Evolutionary conservation across 2,329 filamentous ascomycete genomes (phyloP).

Genomic region (Chrysoporthe deuterocubensis): DNA sequence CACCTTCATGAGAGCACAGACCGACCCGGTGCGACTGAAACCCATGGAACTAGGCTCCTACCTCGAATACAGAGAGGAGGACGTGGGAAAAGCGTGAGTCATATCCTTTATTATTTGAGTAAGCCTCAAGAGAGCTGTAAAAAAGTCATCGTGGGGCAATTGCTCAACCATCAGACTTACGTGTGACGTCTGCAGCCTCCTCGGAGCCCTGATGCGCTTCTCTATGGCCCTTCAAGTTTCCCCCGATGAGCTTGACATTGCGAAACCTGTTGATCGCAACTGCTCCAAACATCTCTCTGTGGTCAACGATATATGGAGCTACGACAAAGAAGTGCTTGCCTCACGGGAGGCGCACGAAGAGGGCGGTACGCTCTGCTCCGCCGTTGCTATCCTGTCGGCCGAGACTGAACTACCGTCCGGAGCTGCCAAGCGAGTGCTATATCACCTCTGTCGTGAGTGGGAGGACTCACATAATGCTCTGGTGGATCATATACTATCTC

Average conservation of each 20-base stretch:
- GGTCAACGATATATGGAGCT: slow-evolving; percentile 48
- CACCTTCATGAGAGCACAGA: slow-evolving; percentile 47
- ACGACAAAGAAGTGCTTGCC: slow-evolving; percentile 42
- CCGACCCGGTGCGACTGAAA: slow-evolving; percentile 36
- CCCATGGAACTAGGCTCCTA: slow-evolving; percentile 39
- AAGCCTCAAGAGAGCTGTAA: no score
- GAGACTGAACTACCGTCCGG: slow-evolving; percentile 32
- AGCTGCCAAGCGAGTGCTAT: slow-evolving; percentile 28
- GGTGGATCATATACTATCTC: slow-evolving; percentile 18
- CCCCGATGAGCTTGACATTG: slow-evolving; percentile 33
- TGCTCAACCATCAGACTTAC: no score
- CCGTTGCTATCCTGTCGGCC: slow-evolving; percentile 37
- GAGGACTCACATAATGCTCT: slow-evolving; percentile 29
- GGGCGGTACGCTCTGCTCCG: slow-evolving; percentile 38
- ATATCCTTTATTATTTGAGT: no score
- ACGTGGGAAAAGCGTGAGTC: slow-evolving; percentile 46
- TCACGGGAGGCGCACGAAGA: slow-evolving; percentile 28
- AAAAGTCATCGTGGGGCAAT: no score
- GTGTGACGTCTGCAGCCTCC: slow-evolving; percentile 31
- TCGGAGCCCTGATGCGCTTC: slow-evolving; percentile 44
- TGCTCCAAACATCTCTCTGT: slow-evolving; percentile 44
- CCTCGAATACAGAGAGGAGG: slow-evolving; percentile 43
- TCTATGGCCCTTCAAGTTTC: slow-evolving; percentile 38
- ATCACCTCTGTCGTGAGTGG: slow-evolving; percentile 29
- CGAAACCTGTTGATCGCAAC: slow-evolving; percentile 39